A percentile compares a stretch with the other conserved stretches of the same genome.
phyloP scores from a whole-genome alignment of 306 rosid species.

The Purshia tridentata region DNA sequence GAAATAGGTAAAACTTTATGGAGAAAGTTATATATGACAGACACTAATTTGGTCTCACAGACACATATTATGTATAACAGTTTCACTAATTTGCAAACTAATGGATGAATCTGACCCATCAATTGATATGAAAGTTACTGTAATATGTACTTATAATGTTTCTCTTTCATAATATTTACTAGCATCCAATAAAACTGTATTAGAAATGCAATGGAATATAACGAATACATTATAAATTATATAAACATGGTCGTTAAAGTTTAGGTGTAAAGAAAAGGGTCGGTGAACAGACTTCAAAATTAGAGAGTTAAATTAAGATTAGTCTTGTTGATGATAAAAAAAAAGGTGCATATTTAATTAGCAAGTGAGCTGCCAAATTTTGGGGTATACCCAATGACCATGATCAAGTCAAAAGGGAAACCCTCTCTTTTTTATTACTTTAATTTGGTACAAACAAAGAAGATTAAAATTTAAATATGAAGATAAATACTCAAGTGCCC shows the following conservation, averaged over 20 bases:
- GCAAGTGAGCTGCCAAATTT: slow-evolving; percentile 29
- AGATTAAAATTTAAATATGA: slow-evolving; percentile 19
- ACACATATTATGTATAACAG: not conserved
- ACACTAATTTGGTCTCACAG: slow-evolving; percentile 8
- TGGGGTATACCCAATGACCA: slow-evolving; percentile 15
- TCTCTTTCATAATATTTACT: not conserved
- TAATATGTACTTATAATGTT: no score
- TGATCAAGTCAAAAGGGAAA: slow-evolving; percentile 31
- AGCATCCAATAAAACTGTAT: slow-evolving; percentile 29
- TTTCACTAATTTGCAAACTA: no score
- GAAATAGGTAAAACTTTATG: slow-evolving; percentile 28
- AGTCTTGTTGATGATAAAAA: not conserved
- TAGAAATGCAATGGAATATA: not conserved
- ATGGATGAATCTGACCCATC: no score
- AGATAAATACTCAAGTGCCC: slow-evolving; percentile 53
- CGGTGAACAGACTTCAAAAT: slow-evolving; percentile 45
- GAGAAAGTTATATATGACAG: slow-evolving; percentile 35
- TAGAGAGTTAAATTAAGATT: slow-evolving; percentile 6
- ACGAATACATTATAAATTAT: slow-evolving; percentile 29
- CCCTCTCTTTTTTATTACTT: slow-evolving; percentile 26
- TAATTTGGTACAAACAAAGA: slow-evolving; percentile 18
- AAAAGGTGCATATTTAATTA: slow-evolving; percentile 17
- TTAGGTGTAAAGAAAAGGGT: slow-evolving; percentile 51
- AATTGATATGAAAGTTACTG: no score
- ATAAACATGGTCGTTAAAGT: slow-evolving; percentile 37